phyloP scores from a whole-genome alignment of 129 eudicot genomes.

The Flaveria bidentis region DNA sequence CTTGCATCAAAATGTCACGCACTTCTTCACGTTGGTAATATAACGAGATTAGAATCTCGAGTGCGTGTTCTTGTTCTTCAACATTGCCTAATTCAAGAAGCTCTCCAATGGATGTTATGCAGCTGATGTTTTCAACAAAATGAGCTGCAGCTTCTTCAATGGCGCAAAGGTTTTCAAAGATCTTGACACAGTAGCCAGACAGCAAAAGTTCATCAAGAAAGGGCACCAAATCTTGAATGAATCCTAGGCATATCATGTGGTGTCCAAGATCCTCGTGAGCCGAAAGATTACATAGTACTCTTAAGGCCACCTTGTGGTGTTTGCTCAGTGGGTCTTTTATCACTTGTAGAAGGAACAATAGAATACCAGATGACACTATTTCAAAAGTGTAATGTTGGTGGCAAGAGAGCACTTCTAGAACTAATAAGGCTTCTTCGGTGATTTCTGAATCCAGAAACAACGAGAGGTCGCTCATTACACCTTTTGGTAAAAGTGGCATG shows the following conservation, averaged over 20 bases:
- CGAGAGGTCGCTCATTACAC: conserved; percentile 21
- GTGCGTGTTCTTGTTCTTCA: conserved; percentile 38
- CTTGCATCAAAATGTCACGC: conserved; percentile 22
- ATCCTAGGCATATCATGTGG: conserved; percentile 42
- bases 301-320: conserved; percentile 25
- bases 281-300: conserved; percentile 36
- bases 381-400: conserved; percentile 32
- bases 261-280: conserved; percentile 35
- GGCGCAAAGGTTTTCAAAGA: conserved; percentile 32
- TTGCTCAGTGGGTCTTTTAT: conserved; percentile 27
- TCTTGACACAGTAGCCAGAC: conserved; percentile 29
- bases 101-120: conserved; percentile 41
- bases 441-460: conserved; percentile 39
- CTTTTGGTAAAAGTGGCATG: conserved; percentile 35
- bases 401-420: conserved; percentile 32
- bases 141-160: conserved; percentile 41
- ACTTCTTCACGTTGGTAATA: conserved; percentile 32
- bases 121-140: conserved; percentile 24
- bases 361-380: conserved; percentile 40
- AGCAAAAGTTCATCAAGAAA: conserved; percentile 36
- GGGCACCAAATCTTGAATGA: conserved; percentile 32
- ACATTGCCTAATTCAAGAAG: conserved; percentile 35
- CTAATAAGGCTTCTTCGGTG: conserved; percentile 32
- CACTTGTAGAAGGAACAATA: conserved; percentile 24
- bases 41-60: conserved; percentile 31